Percentiles rank a stretch among this genome's conserved stretches.
Conservation (phyloP, 441 rosid genomes). For the Corymbia citriodora region DNA sequence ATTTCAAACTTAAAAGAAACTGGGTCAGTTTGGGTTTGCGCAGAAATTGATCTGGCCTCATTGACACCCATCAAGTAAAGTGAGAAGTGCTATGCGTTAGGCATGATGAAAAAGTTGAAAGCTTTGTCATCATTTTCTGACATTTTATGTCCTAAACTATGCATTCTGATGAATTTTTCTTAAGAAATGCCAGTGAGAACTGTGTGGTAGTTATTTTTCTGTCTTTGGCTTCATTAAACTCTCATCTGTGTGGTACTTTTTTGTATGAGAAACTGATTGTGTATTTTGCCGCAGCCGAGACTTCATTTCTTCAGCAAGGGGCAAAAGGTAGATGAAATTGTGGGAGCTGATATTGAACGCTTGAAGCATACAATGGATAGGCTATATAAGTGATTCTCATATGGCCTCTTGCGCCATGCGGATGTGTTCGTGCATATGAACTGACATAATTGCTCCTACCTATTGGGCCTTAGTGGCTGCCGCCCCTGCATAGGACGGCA, state of each 20-base stretch:
- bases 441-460: background rate
- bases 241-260: background rate
- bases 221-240: background rate
- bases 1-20: background rate
- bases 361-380: slow-evolving; percentile 48
- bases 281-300: slow-evolving; percentile 51
- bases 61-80: too few relatives aligned
- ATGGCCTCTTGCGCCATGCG: background rate
- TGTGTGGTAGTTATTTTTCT: too few relatives aligned
- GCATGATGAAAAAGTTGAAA: too few relatives aligned
- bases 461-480: background rate
- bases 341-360: slow-evolving; percentile 53
- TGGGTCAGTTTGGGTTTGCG: background rate
- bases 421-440: background rate
- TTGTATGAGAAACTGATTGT: background rate
- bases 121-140: too few relatives aligned
- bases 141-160: too few relatives aligned
- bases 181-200: too few relatives aligned
- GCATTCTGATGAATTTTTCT: too few relatives aligned
- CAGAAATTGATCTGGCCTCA: background rate
- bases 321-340: slow-evolving; percentile 48
- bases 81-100: too few relatives aligned
- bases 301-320: slow-evolving; percentile 61
- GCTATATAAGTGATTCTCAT: slow-evolving; percentile 42
- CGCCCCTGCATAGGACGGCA: background rate